Base-by-base conservation (phyloP, 208 protist species). In the Endotrypanum monterogeii region DNA sequence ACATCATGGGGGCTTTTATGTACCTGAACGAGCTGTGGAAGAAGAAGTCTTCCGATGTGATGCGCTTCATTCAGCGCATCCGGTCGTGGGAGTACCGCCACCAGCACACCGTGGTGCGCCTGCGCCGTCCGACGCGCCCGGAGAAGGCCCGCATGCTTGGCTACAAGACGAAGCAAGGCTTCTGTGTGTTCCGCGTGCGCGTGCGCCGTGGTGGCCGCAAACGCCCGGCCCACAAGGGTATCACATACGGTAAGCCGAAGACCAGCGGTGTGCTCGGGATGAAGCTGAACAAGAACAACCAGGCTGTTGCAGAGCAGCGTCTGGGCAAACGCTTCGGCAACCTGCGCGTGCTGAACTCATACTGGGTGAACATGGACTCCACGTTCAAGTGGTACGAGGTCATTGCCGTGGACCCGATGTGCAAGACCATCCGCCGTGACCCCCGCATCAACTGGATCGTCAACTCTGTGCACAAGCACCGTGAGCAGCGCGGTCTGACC, bases 111-210 rank as follows among this genome's bases (percentile, higher is more conserved):
- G 83, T 98, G 71, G 89, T 96, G 39, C 85, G 99, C 83, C 93
- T 98, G 76, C 82, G 94, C 73, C 96, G 94, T 78, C 99, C 99
- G 57, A 99, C 98, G 57, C 94, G 99, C 82, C 98, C 99, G 60
- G 99, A 99, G 86, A 99, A 99, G 93, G 99, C 99, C 48, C 94
- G 98, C 82, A 92, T 94, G 80, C 89, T 99, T 51, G 99, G 99
- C 87, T 99, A 99, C 98, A 99, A 99, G 94, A 97, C 98, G 68
- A 99, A 99, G 96, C 98, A 99, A 86, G 99, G 99, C 74, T 99
- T 97, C 87, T 94, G 98, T 78, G 92, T 99, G 74, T 99, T 99
- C 94, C 98, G 99, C 77, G 95, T 99, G 65, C 96, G 99, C 84
- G 94, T 99, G 41, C 96, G 98, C 86, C 96, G 99, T 89, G 99